Percentiles rank a stretch among this genome's conserved stretches.
phyloP scores from a whole-genome alignment of 208 protist genomes.

The Leishmania guyanensis region DNA sequence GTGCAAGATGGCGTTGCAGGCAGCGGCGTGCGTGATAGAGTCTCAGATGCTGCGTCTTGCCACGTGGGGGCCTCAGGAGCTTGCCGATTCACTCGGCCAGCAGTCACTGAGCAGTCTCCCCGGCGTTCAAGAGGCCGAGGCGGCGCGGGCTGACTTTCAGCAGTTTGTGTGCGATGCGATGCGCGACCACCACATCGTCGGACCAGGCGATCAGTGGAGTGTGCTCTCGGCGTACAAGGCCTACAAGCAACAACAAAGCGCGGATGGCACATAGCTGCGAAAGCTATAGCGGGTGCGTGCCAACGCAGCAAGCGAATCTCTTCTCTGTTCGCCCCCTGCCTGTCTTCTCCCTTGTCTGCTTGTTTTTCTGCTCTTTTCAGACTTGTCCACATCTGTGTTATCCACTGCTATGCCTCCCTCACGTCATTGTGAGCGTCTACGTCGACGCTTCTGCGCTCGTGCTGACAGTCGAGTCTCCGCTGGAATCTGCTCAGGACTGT shows the following conservation, averaged over 20 bases:
- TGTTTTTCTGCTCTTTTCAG: background rate
- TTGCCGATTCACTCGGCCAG: conserved; percentile 24
- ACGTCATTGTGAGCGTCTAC: background rate
- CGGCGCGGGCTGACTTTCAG: conserved; percentile 1
- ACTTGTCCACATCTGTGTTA: background rate
- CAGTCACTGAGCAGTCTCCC: conserved; percentile 9
- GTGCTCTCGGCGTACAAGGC: conserved; percentile 20
- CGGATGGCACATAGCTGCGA: background rate
- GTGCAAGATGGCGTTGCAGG: conserved; percentile 14
- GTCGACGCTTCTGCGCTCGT: background rate
- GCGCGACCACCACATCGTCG: conserved; percentile 11
- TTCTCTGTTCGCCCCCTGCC: background rate
- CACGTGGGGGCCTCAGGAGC: conserved; percentile 26
- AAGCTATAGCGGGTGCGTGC: background rate
- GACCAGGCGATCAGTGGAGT: conserved; percentile 10
- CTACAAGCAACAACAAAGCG: background rate
- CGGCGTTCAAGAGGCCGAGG: background rate
- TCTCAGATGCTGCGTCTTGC: conserved; percentile 17
- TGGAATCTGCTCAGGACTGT: background rate
- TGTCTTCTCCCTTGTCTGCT: background rate
- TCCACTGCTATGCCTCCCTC: conserved; percentile 8
- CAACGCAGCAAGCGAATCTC: too few relatives aligned
- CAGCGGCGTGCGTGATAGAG: conserved; percentile 26
- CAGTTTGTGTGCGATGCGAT: conserved; percentile 17
- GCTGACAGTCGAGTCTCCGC: background rate